These are phyloP conservation scores for Aurinia saxatilis DNA, from an alignment of 345 rosid species.

Conservation along the genomic window DNA sequence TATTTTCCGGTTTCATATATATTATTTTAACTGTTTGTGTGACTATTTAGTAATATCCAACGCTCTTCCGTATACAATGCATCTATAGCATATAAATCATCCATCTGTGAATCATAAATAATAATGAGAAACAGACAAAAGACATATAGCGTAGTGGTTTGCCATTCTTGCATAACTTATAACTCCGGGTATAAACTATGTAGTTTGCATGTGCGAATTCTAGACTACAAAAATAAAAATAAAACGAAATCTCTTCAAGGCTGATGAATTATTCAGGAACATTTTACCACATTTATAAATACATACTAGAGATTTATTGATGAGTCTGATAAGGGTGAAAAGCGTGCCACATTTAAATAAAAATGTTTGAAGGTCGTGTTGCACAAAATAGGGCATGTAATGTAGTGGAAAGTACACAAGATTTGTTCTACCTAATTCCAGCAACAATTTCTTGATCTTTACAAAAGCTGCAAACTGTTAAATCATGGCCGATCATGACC, in stretches of 20 bases:
- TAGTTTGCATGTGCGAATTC: not conserved
- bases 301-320: not conserved
- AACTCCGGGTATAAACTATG: too few relatives aligned
- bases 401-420: conserved; percentile 23
- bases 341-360: not conserved
- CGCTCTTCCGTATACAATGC: not conserved
- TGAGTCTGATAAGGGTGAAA: conserved; percentile 11
- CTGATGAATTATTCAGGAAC: conserved; percentile 1
- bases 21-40: not conserved
- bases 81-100: not conserved
- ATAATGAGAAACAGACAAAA: not conserved
- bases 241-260: not conserved
- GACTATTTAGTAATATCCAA: not conserved
- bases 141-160: not conserved
- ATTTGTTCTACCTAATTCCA: conserved; percentile 27
- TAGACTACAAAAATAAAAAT: not conserved
- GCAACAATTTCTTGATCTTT: conserved; percentile 32
- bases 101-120: not conserved
- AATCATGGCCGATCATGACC: conserved; percentile 31
- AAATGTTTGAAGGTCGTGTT: conserved; percentile 19
- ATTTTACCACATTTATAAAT: not conserved
- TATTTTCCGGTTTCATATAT: not conserved
- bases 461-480: conserved; percentile 31
- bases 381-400: conserved; percentile 24
- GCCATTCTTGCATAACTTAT: not conserved